Evolutionary conservation across 1,284 basidiomycete species (phyloP).

Genomic region (Coniferiporia sulphurascens): DNA sequence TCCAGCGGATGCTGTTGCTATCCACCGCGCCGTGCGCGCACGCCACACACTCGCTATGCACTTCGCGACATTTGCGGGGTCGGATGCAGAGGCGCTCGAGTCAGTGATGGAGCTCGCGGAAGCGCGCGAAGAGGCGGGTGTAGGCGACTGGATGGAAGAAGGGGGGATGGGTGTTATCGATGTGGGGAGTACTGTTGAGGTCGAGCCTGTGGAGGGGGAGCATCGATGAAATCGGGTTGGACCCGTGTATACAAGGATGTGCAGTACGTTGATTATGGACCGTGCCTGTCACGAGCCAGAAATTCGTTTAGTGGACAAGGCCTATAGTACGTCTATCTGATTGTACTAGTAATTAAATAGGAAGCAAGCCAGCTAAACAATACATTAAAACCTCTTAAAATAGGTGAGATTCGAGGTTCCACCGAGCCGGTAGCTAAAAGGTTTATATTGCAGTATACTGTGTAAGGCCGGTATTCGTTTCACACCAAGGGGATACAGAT

Average conservation of each 20-base stretch:
- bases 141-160: slow-evolving; percentile 29
- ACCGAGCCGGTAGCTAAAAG: too few species aligned
- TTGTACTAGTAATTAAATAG: too few species aligned
- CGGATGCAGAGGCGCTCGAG: slow-evolving; percentile 33
- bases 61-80: slow-evolving; percentile 36
- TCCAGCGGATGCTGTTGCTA: slow-evolving; percentile 28
- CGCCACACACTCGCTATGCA: slow-evolving; percentile 36
- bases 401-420: too few species aligned
- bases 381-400: too few species aligned
- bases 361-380: too few species aligned
- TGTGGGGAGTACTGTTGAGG: slow-evolving; percentile 27
- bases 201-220: neutral
- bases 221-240: neutral
- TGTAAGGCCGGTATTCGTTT: too few species aligned
- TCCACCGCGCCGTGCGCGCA: slow-evolving; percentile 29
- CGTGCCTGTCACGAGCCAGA: too few species aligned
- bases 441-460: too few species aligned
- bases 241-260: neutral
- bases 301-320: too few species aligned
- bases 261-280: too few species aligned
- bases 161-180: slow-evolving; percentile 31
- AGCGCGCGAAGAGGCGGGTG: slow-evolving; percentile 21
- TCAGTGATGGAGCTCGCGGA: slow-evolving; percentile 29
- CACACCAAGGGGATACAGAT: too few species aligned
- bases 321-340: too few species aligned